These are phyloP conservation scores for Aquilaria agallochum DNA, from an alignment of 441 rosid genomes.

Conservation along the genomic window DNA sequence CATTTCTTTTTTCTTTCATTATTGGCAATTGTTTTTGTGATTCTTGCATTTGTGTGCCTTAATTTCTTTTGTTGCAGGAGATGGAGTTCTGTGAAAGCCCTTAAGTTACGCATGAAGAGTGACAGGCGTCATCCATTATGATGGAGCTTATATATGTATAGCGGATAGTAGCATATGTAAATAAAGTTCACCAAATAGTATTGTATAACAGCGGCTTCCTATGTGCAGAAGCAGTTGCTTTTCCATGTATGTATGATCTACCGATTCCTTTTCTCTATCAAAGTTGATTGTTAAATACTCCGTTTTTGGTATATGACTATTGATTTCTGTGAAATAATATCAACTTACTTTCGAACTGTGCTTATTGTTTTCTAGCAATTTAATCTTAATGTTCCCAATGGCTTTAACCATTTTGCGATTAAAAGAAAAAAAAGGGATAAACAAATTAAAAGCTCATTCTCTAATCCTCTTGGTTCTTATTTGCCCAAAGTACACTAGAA, in stretches of 20 bases:
- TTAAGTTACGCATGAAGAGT: constrained; percentile 14
- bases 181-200: constrained; percentile 21
- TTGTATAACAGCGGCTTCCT: constrained; percentile 11
- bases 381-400: too few species aligned
- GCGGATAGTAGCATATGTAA: constrained; percentile 21
- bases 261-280: constrained; percentile 4
- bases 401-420: too few species aligned
- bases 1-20: background rate
- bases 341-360: background rate
- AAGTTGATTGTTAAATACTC: background rate
- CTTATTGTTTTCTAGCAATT: too few species aligned
- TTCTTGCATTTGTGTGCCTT: background rate
- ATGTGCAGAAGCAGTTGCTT: constrained; percentile 10
- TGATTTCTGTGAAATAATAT: constrained; percentile 3
- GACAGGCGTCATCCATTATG: constrained; percentile 3
- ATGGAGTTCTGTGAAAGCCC: constrained; percentile 74
- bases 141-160: constrained; percentile 15
- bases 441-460: too few species aligned
- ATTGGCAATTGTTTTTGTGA: background rate
- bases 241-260: constrained; percentile 4
- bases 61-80: constrained; percentile 36
- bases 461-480: too few species aligned
- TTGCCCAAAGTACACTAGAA: too few species aligned
- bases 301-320: constrained; percentile 1
- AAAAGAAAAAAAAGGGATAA: too few species aligned